phyloP scores from a whole-genome alignment of 352 stramenopile genomes.

The Pythium dissimile region DNA sequence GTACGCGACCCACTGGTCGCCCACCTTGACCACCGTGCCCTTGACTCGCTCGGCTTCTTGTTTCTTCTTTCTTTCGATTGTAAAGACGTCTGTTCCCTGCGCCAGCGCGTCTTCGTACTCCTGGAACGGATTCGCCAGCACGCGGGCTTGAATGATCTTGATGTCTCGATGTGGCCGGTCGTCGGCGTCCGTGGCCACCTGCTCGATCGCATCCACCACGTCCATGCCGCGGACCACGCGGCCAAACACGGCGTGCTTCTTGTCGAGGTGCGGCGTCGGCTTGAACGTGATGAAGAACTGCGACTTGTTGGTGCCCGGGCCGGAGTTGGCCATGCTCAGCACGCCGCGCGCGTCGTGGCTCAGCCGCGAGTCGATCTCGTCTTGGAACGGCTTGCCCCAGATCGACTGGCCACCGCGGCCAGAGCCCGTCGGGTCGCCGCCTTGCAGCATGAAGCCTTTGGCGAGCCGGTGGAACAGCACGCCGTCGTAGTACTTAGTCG shows the following conservation, averaged over 20 bases:
- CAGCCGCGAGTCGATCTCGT: conserved; percentile 94
- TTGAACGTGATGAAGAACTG: conserved; percentile 99
- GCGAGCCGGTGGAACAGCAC: conserved; percentile 97
- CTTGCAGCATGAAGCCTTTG: conserved; percentile 96
- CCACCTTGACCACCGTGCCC: conserved; percentile 78
- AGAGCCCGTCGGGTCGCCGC: conserved; percentile 93
- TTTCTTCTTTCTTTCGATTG: conserved; percentile 45
- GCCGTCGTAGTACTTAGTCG: conserved; percentile 92
- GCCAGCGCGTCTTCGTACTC: conserved; percentile 70
- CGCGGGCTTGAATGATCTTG: conserved; percentile 67
- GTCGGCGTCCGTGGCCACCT: conserved; percentile 60
- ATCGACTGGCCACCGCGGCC: conserved; percentile 92
- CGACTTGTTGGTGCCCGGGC: conserved; percentile 93
- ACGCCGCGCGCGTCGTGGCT: conserved; percentile 89
- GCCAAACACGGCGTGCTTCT: conserved; percentile 97
- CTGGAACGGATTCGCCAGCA: conserved; percentile 90
- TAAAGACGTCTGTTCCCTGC: conserved; percentile 53
- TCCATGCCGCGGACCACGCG: conserved; percentile 91
- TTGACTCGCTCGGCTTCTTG: conserved; percentile 49
- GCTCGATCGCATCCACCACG: conserved; percentile 79
- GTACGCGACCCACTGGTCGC: conserved; percentile 76
- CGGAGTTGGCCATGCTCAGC: conserved; percentile 97
- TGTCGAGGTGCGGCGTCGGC: conserved; percentile 94
- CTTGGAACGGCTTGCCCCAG: conserved; percentile 92
- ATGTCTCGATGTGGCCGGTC: conserved; percentile 86